Base-by-base conservation (phyloP, 768 basidiomycete species). In the Serpula lacrymans region DNA sequence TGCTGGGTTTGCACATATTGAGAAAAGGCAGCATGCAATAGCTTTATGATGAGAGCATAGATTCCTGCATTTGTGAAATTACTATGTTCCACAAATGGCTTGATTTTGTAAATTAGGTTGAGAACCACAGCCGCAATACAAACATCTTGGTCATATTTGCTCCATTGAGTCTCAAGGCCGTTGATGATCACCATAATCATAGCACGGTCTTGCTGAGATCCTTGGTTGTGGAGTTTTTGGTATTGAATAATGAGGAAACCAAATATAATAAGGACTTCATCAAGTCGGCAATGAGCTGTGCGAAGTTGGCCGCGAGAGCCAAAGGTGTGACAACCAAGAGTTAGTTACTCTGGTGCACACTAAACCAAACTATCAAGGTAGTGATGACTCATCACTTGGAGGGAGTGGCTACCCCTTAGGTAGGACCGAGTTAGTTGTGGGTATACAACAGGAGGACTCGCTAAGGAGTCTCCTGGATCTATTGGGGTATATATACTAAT, bases 261-360 rank as follows among this genome's bases (percentile, higher is more conserved):
- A 37, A 65, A 62, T 13, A 54, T 56, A 6, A 64, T 32, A 9
- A 62, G 49, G n/a, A 65, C 62, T 28, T 55, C 34, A 47, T 65
- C 60, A 21, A 63, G 54, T 1, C 56, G 51, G 38, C 58, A 61
- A 27, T 58, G 57, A 8, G 58, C 30, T 67, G 59, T 6, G 52
- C 51, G 26, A 62, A 41, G 41, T 63, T 63, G 11, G 55, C 46
- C n/a, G 59, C 60, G 39, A 58, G 42, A 11, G 53, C 60, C 17
- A 63, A 54, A 9, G 62, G 63, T n/a, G n/a, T n/a, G n/a, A n/a
- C n/a, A n/a, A n/a, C n/a, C n/a, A n/a, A n/a, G n/a, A n/a, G n/a
- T n/a, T n/a, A n/a, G n/a, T n/a, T n/a, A n/a, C n/a, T n/a, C n/a
- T n/a, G n/a, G n/a, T n/a, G n/a, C n/a, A n/a, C n/a, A n/a, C n/a